Evolutionary conservation across 495 filamentous ascomycete species (phyloP).

Genomic region (Aspergillus olivimuriae): DNA sequence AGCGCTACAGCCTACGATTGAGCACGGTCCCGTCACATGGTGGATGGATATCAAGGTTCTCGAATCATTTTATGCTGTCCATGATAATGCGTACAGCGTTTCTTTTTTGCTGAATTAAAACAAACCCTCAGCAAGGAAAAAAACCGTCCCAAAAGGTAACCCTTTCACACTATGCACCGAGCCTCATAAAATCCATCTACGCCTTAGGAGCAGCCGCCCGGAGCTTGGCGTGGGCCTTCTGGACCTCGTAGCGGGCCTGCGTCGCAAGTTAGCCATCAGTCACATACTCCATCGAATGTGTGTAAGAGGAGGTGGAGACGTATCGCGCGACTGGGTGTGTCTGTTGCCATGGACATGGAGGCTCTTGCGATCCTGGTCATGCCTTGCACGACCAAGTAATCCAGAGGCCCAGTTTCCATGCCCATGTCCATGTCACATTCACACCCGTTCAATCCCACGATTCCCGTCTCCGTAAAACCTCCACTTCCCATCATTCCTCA

Average conservation of each 20-base stretch:
- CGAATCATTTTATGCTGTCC: constrained; percentile 44
- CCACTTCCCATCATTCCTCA: neutral
- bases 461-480: too few relatives aligned
- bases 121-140: constrained; percentile 40
- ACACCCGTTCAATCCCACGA: too few relatives aligned
- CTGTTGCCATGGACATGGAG: constrained; percentile 4
- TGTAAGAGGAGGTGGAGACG: too few relatives aligned
- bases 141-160: constrained; percentile 43
- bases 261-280: too few relatives aligned
- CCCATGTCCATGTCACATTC: constrained; percentile 3
- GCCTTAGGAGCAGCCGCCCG: constrained; percentile 49
- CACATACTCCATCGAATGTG: too few relatives aligned
- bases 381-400: neutral
- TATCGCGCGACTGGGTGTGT: too few relatives aligned
- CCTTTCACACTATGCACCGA: constrained; percentile 45
- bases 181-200: constrained; percentile 43
- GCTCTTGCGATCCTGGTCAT: neutral
- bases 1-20: too few relatives aligned
- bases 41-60: constrained; percentile 45
- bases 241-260: constrained; percentile 88
- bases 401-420: neutral
- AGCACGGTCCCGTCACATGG: too few relatives aligned
- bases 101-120: constrained; percentile 33
- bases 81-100: constrained; percentile 42
- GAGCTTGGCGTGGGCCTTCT: constrained; percentile 83